phyloP scores from a whole-genome alignment of 441 rosid genomes.

The Brassica balearica region DNA sequence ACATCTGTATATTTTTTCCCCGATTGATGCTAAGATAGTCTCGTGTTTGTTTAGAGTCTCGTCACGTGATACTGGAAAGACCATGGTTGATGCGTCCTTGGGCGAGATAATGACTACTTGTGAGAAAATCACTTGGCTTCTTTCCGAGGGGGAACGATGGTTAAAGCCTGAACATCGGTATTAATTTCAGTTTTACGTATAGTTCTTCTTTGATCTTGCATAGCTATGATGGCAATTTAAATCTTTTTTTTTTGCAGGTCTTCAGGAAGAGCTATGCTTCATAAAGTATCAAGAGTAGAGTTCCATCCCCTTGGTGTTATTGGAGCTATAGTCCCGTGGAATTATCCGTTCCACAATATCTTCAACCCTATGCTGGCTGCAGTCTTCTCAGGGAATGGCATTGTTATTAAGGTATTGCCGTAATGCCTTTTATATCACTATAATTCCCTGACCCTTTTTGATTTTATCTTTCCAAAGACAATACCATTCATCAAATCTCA shows the following conservation, averaged over 20 bases:
- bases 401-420: constrained; percentile 81
- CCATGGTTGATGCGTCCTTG: constrained; percentile 97
- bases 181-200: not conserved
- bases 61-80: constrained; percentile 98
- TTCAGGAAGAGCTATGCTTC: constrained; percentile 96
- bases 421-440: constrained; percentile 12
- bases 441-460: not conserved
- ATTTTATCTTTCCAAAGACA: constrained; percentile 22
- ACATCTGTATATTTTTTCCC: not conserved
- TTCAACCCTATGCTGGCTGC: constrained; percentile 98
- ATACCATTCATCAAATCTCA: constrained; percentile 28
- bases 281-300: constrained; percentile 91
- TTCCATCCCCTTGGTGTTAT: constrained; percentile 95
- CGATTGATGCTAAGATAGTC: constrained; percentile 16
- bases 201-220: constrained; percentile 3
- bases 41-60: constrained; percentile 67
- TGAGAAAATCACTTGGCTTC: constrained; percentile 99
- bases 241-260: constrained; percentile 50
- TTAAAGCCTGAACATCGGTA: constrained; percentile 95
- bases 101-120: constrained; percentile 99
- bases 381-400: constrained; percentile 90
- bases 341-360: constrained; percentile 97
- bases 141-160: constrained; percentile 98
- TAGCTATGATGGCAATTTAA: not conserved
- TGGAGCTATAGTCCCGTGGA: constrained; percentile 99